Evolutionary conservation across 768 basidiomycete genomes (phyloP).

Genomic region (Mycena vulgaris): DNA sequence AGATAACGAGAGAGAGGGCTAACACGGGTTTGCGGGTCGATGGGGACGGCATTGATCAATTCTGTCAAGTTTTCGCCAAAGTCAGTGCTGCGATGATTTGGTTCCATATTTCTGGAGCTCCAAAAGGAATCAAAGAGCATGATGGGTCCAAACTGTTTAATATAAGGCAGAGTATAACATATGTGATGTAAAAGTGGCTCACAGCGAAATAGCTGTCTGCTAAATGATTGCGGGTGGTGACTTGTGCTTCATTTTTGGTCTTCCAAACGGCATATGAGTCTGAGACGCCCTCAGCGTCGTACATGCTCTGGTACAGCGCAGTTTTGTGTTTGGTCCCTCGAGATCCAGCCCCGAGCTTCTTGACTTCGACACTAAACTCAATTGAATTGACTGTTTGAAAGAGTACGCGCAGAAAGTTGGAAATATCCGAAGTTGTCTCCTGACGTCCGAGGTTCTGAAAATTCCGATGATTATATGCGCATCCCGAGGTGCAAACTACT

Average conservation of each 20-base stretch:
- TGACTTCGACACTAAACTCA: neutral
- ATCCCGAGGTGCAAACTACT: no score
- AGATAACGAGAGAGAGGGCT: no score
- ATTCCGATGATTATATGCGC: neutral
- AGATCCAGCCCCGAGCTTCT: neutral
- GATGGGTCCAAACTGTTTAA: neutral
- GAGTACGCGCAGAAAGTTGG: neutral
- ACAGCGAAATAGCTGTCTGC: neutral
- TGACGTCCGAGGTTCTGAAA: neutral
- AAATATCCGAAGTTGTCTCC: neutral
- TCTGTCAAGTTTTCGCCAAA: neutral
- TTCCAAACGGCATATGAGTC: neutral
- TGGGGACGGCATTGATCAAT: no score
- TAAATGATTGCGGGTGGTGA: neutral
- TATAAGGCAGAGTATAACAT: neutral
- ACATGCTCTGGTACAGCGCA: neutral
- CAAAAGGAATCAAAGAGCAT: neutral
- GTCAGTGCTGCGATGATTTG: neutral
- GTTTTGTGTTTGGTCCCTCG: neutral
- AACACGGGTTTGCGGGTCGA: no score
- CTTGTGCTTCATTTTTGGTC: neutral
- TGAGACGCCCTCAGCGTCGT: neutral
- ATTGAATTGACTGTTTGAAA: neutral
- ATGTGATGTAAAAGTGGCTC: neutral
- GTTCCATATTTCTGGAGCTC: neutral